Evolutionary conservation across 2,329 filamentous ascomycete genomes (phyloP).

Genomic region (Talaromyces marneffei): DNA sequence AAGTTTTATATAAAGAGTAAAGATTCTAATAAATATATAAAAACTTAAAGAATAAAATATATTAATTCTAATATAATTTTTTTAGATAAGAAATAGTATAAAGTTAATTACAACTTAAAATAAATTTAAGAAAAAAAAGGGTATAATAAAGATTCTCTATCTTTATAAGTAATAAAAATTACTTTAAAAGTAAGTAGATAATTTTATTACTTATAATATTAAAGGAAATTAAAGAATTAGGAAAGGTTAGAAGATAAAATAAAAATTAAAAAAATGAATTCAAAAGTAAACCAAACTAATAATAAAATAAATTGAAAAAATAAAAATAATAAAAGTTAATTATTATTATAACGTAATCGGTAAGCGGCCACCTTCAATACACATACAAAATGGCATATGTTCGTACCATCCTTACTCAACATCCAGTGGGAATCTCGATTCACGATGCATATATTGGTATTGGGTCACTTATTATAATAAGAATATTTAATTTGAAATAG

Average conservation of each 20-base stretch:
- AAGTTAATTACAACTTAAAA: neutral
- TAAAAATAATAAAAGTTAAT: neutral
- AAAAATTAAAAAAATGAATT: neutral
- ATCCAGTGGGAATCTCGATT: too few species aligned
- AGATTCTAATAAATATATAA: neutral
- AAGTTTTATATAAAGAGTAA: neutral
- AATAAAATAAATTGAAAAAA: neutral
- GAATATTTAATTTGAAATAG: too few species aligned
- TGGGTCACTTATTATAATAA: too few species aligned
- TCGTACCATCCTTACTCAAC: too few species aligned
- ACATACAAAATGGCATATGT: too few species aligned
- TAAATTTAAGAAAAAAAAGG: neutral
- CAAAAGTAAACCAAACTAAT: neutral
- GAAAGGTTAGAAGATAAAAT: neutral
- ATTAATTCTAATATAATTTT: neutral
- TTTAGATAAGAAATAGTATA: neutral
- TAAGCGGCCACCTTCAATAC: too few species aligned
- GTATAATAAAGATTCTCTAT: neutral
- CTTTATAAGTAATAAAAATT: neutral
- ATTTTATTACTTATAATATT: constrained; percentile 7
- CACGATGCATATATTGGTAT: too few species aligned
- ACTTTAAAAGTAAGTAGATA: neutral
- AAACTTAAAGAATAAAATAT: neutral
- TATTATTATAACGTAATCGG: too few species aligned
- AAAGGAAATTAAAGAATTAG: neutral